Percentiles rank a stretch among this genome's conserved stretches.
These are phyloP conservation scores for Trichoderma koningii DNA, from an alignment of 2,329 filamentous ascomycete genomes.

Conservation along the genomic window DNA sequence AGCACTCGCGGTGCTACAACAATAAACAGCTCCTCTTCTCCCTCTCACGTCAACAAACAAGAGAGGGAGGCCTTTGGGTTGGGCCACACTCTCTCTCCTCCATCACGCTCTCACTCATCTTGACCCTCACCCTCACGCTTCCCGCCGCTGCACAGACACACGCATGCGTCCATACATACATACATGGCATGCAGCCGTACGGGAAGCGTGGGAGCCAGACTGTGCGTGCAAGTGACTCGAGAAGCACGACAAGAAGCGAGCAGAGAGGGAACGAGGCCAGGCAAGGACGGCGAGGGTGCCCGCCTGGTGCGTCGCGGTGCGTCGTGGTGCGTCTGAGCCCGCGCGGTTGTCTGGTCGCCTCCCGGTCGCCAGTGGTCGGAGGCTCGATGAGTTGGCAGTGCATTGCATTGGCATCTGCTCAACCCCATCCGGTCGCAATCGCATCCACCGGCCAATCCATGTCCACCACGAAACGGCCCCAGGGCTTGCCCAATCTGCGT, in stretches of 20 bases:
- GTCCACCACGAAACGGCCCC: constrained; percentile 30
- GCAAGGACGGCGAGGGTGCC: constrained; percentile 21
- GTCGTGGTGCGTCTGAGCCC: constrained; percentile 17
- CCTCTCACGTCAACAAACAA: background rate
- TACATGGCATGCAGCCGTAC: constrained; percentile 21
- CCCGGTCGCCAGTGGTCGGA: constrained; percentile 19
- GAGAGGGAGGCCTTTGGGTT: too few species aligned
- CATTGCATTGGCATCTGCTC: constrained; percentile 28
- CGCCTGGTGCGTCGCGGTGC: background rate
- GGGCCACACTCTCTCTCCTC: background rate
- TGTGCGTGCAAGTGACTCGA: constrained; percentile 17
- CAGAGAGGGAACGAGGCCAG: background rate
- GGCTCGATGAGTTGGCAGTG: constrained; percentile 32
- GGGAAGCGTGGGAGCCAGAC: constrained; percentile 12
- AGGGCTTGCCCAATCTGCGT: constrained; percentile 33
- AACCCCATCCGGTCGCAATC: constrained; percentile 24
- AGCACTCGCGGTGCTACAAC: too few species aligned
- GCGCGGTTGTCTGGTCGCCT: constrained; percentile 20
- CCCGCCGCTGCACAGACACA: constrained; percentile 13
- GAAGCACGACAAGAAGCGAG: background rate
- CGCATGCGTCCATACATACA: constrained; percentile 3
- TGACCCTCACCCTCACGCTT: background rate
- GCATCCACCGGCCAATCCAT: constrained; percentile 32
- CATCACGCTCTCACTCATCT: background rate
- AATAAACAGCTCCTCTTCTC: background rate